A percentile compares a stretch with the other conserved stretches of the same genome.
Evolutionary conservation across 1,139 yeast genomes (phyloP).

Genomic region (Geotrichum phurueaensis): DNA sequence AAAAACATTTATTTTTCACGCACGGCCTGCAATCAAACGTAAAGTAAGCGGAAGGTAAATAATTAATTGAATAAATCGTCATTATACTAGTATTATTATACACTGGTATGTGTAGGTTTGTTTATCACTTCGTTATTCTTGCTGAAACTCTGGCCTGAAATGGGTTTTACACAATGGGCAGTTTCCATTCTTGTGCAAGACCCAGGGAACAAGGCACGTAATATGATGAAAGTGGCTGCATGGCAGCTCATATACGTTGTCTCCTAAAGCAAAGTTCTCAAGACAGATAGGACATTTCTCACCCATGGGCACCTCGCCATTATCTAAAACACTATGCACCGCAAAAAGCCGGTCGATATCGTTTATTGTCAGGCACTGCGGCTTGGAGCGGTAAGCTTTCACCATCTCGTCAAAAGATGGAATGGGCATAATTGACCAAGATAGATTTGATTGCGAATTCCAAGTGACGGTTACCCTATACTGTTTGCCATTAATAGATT

Average conservation of each 20-base stretch:
- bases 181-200: slow-evolving; percentile 6
- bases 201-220: slow-evolving; percentile 4
- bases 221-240: slow-evolving; percentile 7
- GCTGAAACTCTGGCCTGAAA: background rate
- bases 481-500: background rate
- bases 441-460: background rate
- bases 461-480: slow-evolving; percentile 1
- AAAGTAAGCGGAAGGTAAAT: no score
- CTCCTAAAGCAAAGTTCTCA: background rate
- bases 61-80: background rate
- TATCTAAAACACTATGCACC: background rate
- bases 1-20: background rate
- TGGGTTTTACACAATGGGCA: slow-evolving; percentile 8
- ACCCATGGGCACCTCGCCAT: background rate
- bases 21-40: background rate
- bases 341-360: slow-evolving; percentile 5
- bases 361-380: slow-evolving; percentile 6
- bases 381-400: slow-evolving; percentile 5
- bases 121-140: background rate
- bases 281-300: slow-evolving; percentile 1
- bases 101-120: background rate
- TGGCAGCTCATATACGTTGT: background rate
- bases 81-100: no score
- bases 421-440: background rate
- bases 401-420: slow-evolving; percentile 5